Evolutionary conservation across 2,329 filamentous ascomycete genomes (phyloP), one percentile per base, ranked within the genome.

Genomic region (Coniochaeta sp.): DNA sequence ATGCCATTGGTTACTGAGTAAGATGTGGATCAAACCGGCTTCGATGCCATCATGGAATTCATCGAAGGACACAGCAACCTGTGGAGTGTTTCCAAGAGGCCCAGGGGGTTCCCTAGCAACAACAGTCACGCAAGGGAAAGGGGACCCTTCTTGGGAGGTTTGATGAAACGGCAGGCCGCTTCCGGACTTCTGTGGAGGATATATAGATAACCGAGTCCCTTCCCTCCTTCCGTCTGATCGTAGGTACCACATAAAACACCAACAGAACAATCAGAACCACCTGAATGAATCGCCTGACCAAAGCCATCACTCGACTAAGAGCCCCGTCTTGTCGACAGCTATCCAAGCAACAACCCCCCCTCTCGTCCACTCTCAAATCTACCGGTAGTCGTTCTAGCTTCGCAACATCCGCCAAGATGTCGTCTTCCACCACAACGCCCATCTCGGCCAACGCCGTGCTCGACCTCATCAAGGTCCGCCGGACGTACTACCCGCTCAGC

Each of bases 401-500:
- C 65, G 61, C 61, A 66, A 67, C 69, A 62, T 62, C 67, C 73
- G 62, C 67, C 73, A 77, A 70, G 68, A 81, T 79, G 77, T 71
- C 78, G 62, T 19, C n/a, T n/a, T n/a, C n/a, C n/a, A n/a, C 26
- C 22, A n/a, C 17, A 4, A 64, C 69, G 62, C 57, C 75, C 67
- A 73, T 60, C 58, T 57, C 57, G 36, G 72, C 81, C 69, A 74
- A 79, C 63, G 60, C 78, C 63, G 79, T 91, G 77, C 74, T 91
- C 72, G 79, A 87, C 63, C 81, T 85, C 70, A 73, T 89, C 79
- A 83, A 85, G 78, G 73, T 77, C 73, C 89, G 90, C 72, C 88
- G 89, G 74, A 82, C 84, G 71, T 76, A 82, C 80, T 91, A 93
- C 78, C 74, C 79, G 58, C 83, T 91, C 61, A 82, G 79, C 79